Evolutionary conservation across 352 stramenopile genomes (phyloP), one percentile per base, ranked within the genome.

Genomic region (Globisporangium nagaii): DNA sequence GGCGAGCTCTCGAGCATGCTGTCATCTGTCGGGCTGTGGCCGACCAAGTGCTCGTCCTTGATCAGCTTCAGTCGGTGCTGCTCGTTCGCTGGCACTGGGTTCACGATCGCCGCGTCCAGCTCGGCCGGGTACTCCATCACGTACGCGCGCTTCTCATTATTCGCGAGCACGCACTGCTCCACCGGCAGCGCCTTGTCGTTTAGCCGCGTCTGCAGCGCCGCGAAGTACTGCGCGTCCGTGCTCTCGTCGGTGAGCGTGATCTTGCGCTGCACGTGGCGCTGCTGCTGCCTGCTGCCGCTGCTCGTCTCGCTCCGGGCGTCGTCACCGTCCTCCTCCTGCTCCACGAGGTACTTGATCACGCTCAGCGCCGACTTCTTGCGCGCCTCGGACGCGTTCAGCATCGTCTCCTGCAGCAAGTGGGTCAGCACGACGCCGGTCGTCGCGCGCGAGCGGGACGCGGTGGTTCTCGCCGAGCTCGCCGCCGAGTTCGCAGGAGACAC

Each of bases 331-430:
- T 39, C 44, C 3, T 67, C 53, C 31, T 71, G 62, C 9, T 68
- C 59, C 9, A 75, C 47, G 42, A 75, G 47, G 17, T 50, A 42
- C 59, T 73, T 70, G 65, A 76, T 71, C 20, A 75, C 60, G 30
- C 44, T 73, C 55, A 73, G 55, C 8, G 63, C 56, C 3, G 56
- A 62, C 11, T 41, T 47, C 35, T 72, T 72, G 15, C 57, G 47
- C 28, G 51, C 4, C 8, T 15, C 31, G 9, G 58, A 66, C 28
- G 53, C 53, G 12, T 55, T 52, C 25, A 57, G 27, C 27, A 71
- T 53, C 7, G 61, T 67, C 20, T 76, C 56, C 17, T 65, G 60
- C 32, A 74, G 59, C 13, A 71, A 48, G 13, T 52, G 9, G 31
- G 59, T 62, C 2, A 74, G 41, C 4, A 55, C 48, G 3, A 20